Conservation (phyloP, 2,329 filamentous ascomycete species). For the Metarhizium rileyi region DNA sequence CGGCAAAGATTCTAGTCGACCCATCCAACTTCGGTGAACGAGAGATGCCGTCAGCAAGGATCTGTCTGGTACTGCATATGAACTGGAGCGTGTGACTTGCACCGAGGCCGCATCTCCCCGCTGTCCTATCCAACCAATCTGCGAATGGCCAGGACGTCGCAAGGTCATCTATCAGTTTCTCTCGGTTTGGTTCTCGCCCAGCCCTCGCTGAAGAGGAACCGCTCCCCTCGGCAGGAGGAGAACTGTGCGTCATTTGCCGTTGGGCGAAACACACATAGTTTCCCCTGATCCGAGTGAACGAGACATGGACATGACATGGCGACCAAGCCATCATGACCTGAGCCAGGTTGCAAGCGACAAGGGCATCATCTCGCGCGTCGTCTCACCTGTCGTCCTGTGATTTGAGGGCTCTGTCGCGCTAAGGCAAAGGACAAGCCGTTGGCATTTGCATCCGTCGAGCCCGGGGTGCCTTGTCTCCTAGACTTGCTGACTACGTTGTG, state of each 20-base stretch:
- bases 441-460: neutral
- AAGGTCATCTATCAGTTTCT: neutral
- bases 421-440: neutral
- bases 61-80: neutral
- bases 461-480: no score
- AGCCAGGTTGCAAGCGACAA: neutral
- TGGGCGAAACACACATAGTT: neutral
- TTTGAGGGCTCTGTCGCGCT: neutral
- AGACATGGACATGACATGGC: neutral
- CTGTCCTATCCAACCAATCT: neutral
- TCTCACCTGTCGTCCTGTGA: neutral
- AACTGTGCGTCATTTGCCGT: neutral
- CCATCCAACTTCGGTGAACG: neutral
- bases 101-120: neutral
- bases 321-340: no score
- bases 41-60: neutral
- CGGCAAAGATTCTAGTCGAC: neutral
- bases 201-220: neutral
- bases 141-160: neutral
- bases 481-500: neutral
- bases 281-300: neutral
- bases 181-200: neutral
- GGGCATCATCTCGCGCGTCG: neutral
- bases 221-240: neutral
- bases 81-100: neutral